Conservation (phyloP, 1,139 yeast genomes). For the Spathaspora sp. region DNA sequence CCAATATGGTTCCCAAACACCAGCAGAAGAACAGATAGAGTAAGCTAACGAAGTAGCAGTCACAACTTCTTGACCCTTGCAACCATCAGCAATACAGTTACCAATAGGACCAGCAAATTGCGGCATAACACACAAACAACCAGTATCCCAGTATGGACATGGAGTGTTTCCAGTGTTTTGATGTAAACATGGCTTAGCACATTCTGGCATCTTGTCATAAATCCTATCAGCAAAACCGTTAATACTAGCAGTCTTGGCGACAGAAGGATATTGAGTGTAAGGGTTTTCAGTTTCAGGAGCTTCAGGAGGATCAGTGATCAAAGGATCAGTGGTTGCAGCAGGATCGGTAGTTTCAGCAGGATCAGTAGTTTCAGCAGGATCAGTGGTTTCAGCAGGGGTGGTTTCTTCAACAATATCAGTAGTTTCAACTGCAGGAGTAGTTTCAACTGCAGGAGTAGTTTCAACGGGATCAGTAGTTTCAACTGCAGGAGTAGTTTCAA, state of each 20-base stretch:
- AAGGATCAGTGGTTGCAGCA: conserved; percentile 7
- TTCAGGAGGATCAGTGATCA: not conserved
- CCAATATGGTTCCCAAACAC: conserved; percentile 28
- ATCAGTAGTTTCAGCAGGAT: conserved; percentile 14
- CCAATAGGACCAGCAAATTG: conserved; percentile 27
- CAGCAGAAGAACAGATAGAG: conserved; percentile 27
- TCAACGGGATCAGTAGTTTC: conserved; percentile 12
- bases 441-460: conserved; percentile 20
- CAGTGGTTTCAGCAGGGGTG: conserved; percentile 19
- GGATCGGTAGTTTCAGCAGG: conserved; percentile 12
- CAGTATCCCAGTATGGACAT: conserved; percentile 43
- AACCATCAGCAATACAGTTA: conserved; percentile 28
- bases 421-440: conserved; percentile 7
- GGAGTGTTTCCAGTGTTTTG: conserved; percentile 27
- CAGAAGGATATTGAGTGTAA: conserved; percentile 36
- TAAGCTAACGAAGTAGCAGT: conserved; percentile 24
- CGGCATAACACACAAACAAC: conserved; percentile 38
- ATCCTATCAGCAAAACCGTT: conserved; percentile 46
- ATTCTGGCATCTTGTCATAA: conserved; percentile 25
- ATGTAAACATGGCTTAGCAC: conserved; percentile 30
- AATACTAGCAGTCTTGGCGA: conserved; percentile 38
- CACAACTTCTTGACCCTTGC: conserved; percentile 25
- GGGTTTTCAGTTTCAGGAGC: conserved; percentile 8
- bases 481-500: conserved; percentile 13
- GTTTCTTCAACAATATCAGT: no score